Base-by-base conservation (phyloP, 345 rosid species). In the Trapa bicornis region DNA sequence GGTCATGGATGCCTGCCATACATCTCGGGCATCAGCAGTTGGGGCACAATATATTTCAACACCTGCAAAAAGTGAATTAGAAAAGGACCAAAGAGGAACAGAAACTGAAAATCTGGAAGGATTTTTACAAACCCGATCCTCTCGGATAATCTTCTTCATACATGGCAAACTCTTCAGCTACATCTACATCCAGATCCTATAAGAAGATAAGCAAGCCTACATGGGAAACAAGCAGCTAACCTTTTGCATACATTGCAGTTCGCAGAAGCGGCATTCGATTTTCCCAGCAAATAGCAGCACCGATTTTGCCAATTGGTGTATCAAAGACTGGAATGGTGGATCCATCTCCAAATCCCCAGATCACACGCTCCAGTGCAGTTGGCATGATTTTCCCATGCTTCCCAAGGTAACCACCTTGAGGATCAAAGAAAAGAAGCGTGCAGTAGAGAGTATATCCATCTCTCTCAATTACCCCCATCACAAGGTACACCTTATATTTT, bases 301-400 rank as follows among this genome's bases (percentile, higher is more conserved):
- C 97, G 0, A 93, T 85, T 77, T 90, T 93, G 11, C 97, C 96
- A 41, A 90, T 70, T 2, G 92, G 85, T 33, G 96, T 87, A 45
- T 88, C 89, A 43, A 88, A 82, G 65, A 93, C 95, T 6, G 95
- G 92, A 65, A 93, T 85, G 3, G 92, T 93, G 0, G 94, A 93
- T 53, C 97, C 97, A 77, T 93, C 98, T 43, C 97, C 96, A 33
- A 90, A 90, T 33, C 98, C 98, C 98, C 97, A 93, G 32, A 93
- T 84, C 36, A 89, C 80, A 57, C 92, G 96, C 80, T 93, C 98
- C 37, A 88, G 72, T 57, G 86, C 92, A 0, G 96, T 93, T 63
- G 97, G 98, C 97, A 90, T 88, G 76, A 90, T 54, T 77, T 93
- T 93, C 17, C 98, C 68, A 57, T 93, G 98, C 85, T 93, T 93